These are phyloP conservation scores for Lactifluus subvellereus DNA, from an alignment of 768 basidiomycete species.

Conservation along the genomic window DNA sequence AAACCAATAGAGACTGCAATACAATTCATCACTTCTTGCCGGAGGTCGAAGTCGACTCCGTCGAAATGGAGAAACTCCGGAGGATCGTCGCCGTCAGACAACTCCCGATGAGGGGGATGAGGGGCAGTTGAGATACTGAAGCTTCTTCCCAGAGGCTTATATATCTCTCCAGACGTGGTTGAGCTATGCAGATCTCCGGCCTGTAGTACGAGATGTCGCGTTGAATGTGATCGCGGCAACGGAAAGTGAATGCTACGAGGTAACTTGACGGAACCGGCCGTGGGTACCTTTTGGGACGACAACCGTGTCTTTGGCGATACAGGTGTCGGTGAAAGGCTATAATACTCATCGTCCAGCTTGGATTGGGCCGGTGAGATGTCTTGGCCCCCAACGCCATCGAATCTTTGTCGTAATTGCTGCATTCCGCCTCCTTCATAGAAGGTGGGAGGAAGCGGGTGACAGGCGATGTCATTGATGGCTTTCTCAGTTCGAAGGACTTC, in stretches of 20 bases:
- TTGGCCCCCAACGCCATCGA: conserved; percentile 46
- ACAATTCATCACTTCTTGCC: conserved; percentile 94
- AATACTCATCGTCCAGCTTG: conserved; percentile 53
- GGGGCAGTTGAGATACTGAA: conserved; percentile 20
- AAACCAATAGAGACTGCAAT: conserved; percentile 97
- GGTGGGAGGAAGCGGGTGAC: conserved; percentile 83
- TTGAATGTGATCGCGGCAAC: conserved; percentile 29
- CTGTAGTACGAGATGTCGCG: conserved; percentile 62
- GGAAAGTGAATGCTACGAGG: conserved; percentile 18
- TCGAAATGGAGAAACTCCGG: conserved; percentile 31
- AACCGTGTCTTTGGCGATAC: conserved; percentile 24
- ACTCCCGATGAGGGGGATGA: conserved; percentile 16
- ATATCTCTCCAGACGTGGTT: conserved; percentile 43
- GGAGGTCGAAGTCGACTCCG: conserved; percentile 83
- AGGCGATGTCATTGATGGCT: conserved; percentile 94
- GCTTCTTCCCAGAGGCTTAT: conserved; percentile 28
- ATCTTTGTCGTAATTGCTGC: conserved; percentile 84
- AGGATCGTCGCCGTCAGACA: conserved; percentile 7
- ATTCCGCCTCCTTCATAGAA: conserved; percentile 94
- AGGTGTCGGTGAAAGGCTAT: conserved; percentile 32
- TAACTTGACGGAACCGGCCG: conserved; percentile 27
- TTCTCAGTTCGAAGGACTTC: conserved; percentile 97
- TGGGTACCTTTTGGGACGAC: conserved; percentile 27
- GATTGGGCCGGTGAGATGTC: conserved; percentile 34
- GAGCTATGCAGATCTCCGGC: conserved; percentile 72